A percentile compares a stretch with the other conserved stretches of the same genome.
Conservation (phyloP, 2,329 filamentous ascomycete species). For the Fusarium sp. region DNA sequence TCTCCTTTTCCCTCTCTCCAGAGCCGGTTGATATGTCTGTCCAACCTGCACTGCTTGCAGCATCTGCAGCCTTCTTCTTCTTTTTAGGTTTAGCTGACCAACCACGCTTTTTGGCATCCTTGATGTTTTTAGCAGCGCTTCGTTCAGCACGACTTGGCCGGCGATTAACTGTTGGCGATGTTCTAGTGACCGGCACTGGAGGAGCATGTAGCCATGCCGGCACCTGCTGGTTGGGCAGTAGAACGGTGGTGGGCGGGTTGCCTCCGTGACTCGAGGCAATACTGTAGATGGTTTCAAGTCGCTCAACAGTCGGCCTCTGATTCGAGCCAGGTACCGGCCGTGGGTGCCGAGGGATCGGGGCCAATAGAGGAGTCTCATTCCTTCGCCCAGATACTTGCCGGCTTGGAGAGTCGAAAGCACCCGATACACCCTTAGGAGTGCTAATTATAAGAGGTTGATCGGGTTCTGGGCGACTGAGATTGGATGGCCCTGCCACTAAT, state of each 20-base stretch:
- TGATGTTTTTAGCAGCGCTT: conserved; percentile 70
- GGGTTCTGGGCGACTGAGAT: conserved; percentile 39
- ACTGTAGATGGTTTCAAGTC: conserved; percentile 65
- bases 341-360: conserved; percentile 63
- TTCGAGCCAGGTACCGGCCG: conserved; percentile 48
- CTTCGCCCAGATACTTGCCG: conserved; percentile 46
- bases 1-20: conserved; percentile 43
- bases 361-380: conserved; percentile 58
- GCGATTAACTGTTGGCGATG: conserved; percentile 55
- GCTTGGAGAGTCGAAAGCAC: conserved; percentile 59
- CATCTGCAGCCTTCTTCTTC: conserved; percentile 53
- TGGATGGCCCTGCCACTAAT: conserved; percentile 24
- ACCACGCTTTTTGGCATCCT: conserved; percentile 66
- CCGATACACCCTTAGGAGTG: conserved; percentile 64
- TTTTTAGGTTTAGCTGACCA: conserved; percentile 59
- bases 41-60: conserved; percentile 59
- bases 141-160: conserved; percentile 65
- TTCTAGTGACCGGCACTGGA: conserved; percentile 48
- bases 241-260: conserved; percentile 10
- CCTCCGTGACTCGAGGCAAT: conserved; percentile 36
- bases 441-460: conserved; percentile 69
- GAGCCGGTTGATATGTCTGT: conserved; percentile 57
- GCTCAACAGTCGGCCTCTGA: conserved; percentile 59
- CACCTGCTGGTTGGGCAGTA: conserved; percentile 29
- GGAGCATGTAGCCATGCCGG: conserved; percentile 50